phyloP scores from a whole-genome alignment of 139 green algal species.

The Micromonas commoda region DNA sequence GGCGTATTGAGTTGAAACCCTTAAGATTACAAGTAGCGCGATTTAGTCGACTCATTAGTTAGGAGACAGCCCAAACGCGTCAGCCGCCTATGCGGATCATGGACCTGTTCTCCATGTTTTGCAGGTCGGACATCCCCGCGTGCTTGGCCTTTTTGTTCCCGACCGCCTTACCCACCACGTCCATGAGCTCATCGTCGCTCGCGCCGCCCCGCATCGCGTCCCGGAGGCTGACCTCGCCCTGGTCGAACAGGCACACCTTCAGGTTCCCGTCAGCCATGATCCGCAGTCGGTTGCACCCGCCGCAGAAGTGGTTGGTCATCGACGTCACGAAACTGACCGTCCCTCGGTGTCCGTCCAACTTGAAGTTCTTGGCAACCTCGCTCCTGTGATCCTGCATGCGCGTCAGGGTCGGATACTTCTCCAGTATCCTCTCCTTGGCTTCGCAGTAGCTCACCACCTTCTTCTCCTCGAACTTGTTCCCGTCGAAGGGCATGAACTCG shows the following conservation, averaged over 20 bases:
- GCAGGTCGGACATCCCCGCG: conserved; percentile 88
- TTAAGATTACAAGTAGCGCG: too few species aligned
- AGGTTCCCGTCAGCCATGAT: conserved; percentile 90
- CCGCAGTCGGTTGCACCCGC: conserved; percentile 61
- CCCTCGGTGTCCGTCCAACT: conserved; percentile 23
- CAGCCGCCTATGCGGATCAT: conserved; percentile 97
- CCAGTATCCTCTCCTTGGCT: conserved; percentile 44
- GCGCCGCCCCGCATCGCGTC: conserved; percentile 83
- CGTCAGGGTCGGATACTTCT: neutral
- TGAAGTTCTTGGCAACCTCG: conserved; percentile 94
- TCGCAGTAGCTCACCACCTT: conserved; percentile 82
- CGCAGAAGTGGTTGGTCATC: conserved; percentile 95
- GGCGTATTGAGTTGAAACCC: too few species aligned
- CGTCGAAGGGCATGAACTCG: conserved; percentile 99
- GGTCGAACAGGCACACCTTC: conserved; percentile 94
- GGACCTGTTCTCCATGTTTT: conserved; percentile 68
- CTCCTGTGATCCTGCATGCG: conserved; percentile 24
- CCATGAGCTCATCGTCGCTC: conserved; percentile 65
- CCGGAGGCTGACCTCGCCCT: conserved; percentile 80
- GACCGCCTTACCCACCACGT: conserved; percentile 79
- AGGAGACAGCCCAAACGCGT: too few species aligned
- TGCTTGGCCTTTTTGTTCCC: conserved; percentile 82
- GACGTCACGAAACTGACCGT: conserved; percentile 90
- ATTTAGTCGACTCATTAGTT: too few species aligned
- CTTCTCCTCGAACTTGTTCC: conserved; percentile 80